A percentile compares a stretch with the other conserved stretches of the same genome.
These are phyloP conservation scores for Helianthus annuus DNA, from an alignment of 129 eudicot species.

Conservation along the genomic window HanXRQr2.0-SUNRISE NC_035444.2:38421001-38421500, in stretches of 20 bases:
- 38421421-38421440: slow-evolving; percentile 67
- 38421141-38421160: slow-evolving; percentile 6
- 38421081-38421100: slow-evolving; percentile 49
- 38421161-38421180: not conserved
- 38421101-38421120: slow-evolving; percentile 95
- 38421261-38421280: not conserved
- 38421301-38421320: slow-evolving; percentile 2
- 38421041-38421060: slow-evolving; percentile 63
- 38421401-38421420: slow-evolving; percentile 41
- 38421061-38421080: slow-evolving; percentile 45
- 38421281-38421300: not conserved
- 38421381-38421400: slow-evolving; percentile 63
- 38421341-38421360: slow-evolving; percentile 91
- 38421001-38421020: slow-evolving; percentile 78
- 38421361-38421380: slow-evolving; percentile 61
- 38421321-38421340: slow-evolving; percentile 33
- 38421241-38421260: not conserved
- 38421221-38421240: slow-evolving; percentile 1
- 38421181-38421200: not conserved
- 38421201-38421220: not conserved
- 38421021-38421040: slow-evolving; percentile 67
- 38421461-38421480: slow-evolving; percentile 34
- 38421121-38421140: slow-evolving; percentile 59
- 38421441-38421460: slow-evolving; percentile 96
- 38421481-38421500: not conserved